Conservation (phyloP, 257 asterid genomes). For the Thymus mandschuricus region DNA sequence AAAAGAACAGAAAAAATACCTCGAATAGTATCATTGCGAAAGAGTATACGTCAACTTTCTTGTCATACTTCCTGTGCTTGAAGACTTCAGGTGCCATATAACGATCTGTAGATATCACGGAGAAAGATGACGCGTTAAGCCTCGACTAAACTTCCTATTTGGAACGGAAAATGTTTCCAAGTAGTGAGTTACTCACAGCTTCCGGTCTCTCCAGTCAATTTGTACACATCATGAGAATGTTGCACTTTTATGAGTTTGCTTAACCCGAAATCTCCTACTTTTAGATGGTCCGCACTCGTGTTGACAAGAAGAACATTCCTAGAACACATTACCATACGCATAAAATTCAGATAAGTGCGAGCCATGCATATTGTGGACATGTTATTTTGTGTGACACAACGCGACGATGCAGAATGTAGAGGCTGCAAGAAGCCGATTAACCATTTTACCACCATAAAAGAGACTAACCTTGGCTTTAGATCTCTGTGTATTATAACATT, state of each 20-base stretch:
- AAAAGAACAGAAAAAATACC: constrained; percentile 43
- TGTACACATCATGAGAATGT: constrained; percentile 93
- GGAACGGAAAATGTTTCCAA: neutral
- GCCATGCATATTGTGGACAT: neutral
- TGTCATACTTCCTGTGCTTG: constrained; percentile 94
- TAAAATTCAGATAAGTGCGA: too few species aligned
- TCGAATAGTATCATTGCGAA: constrained; percentile 95
- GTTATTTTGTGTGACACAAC: constrained; percentile 9
- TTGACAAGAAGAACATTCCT: constrained; percentile 98
- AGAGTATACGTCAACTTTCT: constrained; percentile 96
- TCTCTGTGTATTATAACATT: constrained; percentile 96
- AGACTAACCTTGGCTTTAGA: constrained; percentile 89
- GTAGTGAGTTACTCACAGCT: constrained; percentile 74
- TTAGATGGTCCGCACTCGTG: constrained; percentile 88
- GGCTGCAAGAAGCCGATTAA: neutral
- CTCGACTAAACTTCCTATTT: neutral
- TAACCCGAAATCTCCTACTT: constrained; percentile 97
- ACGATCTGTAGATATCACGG: constrained; percentile 58
- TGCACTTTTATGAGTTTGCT: constrained; percentile 94
- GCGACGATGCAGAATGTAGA: constrained; percentile 20
- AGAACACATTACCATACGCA: constrained; percentile 31
- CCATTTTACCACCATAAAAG: constrained; percentile 23
- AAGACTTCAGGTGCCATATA: constrained; percentile 99
- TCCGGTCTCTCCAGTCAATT: constrained; percentile 99
- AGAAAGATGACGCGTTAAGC: constrained; percentile 19